Evolutionary conservation across 441 rosid species (phyloP).

Genomic region (Erodium trifolium): DNA sequence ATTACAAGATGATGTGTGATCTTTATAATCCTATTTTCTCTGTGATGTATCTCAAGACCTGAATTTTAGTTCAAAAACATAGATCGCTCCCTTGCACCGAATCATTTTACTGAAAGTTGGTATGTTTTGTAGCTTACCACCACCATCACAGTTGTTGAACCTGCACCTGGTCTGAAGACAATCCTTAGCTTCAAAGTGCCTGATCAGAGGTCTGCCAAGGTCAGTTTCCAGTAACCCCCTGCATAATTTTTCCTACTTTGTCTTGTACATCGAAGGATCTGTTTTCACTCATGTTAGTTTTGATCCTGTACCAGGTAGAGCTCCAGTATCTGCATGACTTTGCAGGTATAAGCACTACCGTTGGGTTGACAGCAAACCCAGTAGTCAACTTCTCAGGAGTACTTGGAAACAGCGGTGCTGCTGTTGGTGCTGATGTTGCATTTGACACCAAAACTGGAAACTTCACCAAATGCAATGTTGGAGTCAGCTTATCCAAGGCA

Average conservation of each 20-base stretch:
- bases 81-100: neutral
- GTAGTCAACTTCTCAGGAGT: slow-evolving; percentile 71
- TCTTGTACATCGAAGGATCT: neutral
- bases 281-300: neutral
- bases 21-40: neutral
- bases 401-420: slow-evolving; percentile 43
- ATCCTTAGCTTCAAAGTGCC: slow-evolving; percentile 70
- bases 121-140: slow-evolving; percentile 47
- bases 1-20: neutral
- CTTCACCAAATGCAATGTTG: slow-evolving; percentile 75
- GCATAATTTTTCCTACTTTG: neutral
- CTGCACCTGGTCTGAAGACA: slow-evolving; percentile 78
- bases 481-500: slow-evolving; percentile 47
- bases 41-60: neutral
- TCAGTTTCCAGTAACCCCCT: slow-evolving; percentile 14
- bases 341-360: slow-evolving; percentile 64
- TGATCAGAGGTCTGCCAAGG: slow-evolving; percentile 93
- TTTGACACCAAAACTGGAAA: slow-evolving; percentile 72
- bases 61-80: neutral
- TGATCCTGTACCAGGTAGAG: slow-evolving; percentile 46
- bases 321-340: slow-evolving; percentile 83
- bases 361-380: slow-evolving; percentile 83
- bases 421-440: slow-evolving; percentile 68
- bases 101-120: slow-evolving; percentile 2
- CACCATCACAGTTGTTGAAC: slow-evolving; percentile 69